phyloP scores from a whole-genome alignment of 345 rosid species.

The Abelmoschus esculentus region DNA sequence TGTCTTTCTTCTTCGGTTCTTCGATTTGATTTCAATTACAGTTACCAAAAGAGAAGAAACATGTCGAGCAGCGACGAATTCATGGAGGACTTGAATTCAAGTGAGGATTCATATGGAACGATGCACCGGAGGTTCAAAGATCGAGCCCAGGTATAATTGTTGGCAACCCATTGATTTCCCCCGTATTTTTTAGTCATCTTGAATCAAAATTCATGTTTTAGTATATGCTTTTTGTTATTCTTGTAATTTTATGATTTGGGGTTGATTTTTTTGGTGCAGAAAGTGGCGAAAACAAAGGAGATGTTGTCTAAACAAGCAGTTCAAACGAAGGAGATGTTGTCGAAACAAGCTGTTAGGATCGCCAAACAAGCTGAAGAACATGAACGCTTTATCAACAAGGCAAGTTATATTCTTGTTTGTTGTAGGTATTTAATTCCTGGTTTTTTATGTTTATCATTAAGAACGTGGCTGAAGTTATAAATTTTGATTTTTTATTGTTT shows the following conservation, averaged over 20 bases:
- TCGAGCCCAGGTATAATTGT: slow-evolving; percentile 48
- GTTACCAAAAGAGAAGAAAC: slow-evolving; percentile 1
- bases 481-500: not conserved
- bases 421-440: not conserved
- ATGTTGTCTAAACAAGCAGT: slow-evolving; percentile 69
- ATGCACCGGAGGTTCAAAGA: slow-evolving; percentile 49
- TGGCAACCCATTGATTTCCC: not conserved
- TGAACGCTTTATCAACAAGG: slow-evolving; percentile 81
- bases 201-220: not conserved
- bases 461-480: not conserved
- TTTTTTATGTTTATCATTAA: not conserved
- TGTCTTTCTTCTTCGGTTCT: not conserved
- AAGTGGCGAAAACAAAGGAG: slow-evolving; percentile 76
- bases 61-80: slow-evolving; percentile 48
- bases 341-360: slow-evolving; percentile 88
- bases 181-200: not conserved
- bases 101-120: slow-evolving; percentile 32
- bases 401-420: slow-evolving; percentile 1
- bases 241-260: slow-evolving; percentile 16
- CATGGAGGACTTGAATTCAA: slow-evolving; percentile 29
- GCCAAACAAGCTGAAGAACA: slow-evolving; percentile 95
- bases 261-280: slow-evolving; percentile 23
- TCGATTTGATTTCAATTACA: not conserved
- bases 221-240: not conserved
- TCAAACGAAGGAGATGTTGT: slow-evolving; percentile 68